Conservation (phyloP, 805 yeast species). For the Spathaspora girioi region DNA sequence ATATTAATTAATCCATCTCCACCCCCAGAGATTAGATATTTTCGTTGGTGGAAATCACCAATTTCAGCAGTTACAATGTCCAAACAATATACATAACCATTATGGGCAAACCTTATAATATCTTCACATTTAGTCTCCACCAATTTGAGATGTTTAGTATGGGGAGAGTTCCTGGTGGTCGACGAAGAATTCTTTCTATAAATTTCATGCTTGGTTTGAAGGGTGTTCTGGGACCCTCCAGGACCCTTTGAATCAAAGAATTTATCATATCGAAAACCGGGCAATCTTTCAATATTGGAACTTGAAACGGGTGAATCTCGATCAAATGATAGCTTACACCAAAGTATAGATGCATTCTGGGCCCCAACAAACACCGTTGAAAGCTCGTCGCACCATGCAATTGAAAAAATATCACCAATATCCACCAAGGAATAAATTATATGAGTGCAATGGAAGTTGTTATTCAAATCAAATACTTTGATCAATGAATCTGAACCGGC, state of each 20-base stretch:
- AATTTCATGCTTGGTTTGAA: conserved; percentile 24
- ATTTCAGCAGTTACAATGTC: conserved; percentile 25
- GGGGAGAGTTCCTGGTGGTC: conserved; percentile 1
- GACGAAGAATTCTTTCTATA: conserved; percentile 12
- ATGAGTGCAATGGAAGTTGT: conserved; percentile 41
- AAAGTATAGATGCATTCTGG: conserved; percentile 85
- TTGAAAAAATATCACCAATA: conserved; percentile 89
- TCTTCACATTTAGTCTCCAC: conserved; percentile 68
- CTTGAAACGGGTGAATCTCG: conserved; percentile 1
- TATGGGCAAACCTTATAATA: conserved; percentile 78
- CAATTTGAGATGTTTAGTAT: conserved; percentile 22
- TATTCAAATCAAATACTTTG: conserved; percentile 70
- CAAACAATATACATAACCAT: conserved; percentile 84
- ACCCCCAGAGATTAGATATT: conserved; percentile 52
- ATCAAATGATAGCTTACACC: conserved; percentile 42
- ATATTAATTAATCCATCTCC: conserved; percentile 88
- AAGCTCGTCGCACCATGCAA: conserved; percentile 60
- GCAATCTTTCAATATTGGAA: conserved; percentile 25
- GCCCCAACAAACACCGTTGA: conserved; percentile 79
- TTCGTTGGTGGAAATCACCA: conserved; percentile 12
- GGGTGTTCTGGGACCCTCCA: conserved; percentile 48
- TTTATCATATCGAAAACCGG: conserved; percentile 66
- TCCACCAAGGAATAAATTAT: conserved; percentile 82
- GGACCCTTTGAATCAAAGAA: conserved; percentile 92
- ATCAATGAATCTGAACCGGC: conserved; percentile 91